Base-by-base conservation (phyloP, 148 eudicot genomes). In the Rhododendron simsii region DNA sequence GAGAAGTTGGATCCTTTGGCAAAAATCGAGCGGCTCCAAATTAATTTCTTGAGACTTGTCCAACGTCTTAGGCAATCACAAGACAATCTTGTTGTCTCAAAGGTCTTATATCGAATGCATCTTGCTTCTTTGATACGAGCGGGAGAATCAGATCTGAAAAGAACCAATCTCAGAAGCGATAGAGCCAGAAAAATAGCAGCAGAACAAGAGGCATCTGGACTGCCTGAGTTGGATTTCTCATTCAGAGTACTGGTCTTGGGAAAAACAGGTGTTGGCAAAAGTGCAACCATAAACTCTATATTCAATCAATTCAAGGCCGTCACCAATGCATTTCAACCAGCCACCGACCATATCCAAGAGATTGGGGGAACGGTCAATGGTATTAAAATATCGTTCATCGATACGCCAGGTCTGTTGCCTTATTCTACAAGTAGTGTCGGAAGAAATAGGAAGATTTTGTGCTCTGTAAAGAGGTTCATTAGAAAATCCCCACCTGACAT, bases 201-300 rank as follows among this genome's bases (percentile, higher is more conserved):
- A 87, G 87, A 93, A 81, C 96, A 93, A 87, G 98, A 98, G 86
- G 86, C 88, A 84, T 75, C 88, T 82, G 94, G 94, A 37, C 82
- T 55, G 37, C 96, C 95, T 7, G 89, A 90, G 85, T 85, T 92
- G 83, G 95, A 95, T 87, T 94, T 94, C 87, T 92, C 97, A 63
- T 71, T 98, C 73, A 92, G 88, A 84, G 90, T 95, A 81, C 94
- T 95, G 69, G 91, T 95, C 75, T 67, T 98, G 88, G 98, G 99
- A 33, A 95, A 90, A 90, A 95, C 98, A 21, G 99, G 99, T 35
- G 98, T 94, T 78, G 99, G 99, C 71, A 98, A 98, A 87, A 98
- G 99, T 73, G 95, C 98, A 82, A 95, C 99, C 30, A 95, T 98
- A 86, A 98, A 98, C 89, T 94, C 98, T n/a, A 90, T 98, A 53